These are phyloP conservation scores for Saitozyma sp. DNA, from an alignment of 768 basidiomycete species.

Conservation along the genomic window DNA sequence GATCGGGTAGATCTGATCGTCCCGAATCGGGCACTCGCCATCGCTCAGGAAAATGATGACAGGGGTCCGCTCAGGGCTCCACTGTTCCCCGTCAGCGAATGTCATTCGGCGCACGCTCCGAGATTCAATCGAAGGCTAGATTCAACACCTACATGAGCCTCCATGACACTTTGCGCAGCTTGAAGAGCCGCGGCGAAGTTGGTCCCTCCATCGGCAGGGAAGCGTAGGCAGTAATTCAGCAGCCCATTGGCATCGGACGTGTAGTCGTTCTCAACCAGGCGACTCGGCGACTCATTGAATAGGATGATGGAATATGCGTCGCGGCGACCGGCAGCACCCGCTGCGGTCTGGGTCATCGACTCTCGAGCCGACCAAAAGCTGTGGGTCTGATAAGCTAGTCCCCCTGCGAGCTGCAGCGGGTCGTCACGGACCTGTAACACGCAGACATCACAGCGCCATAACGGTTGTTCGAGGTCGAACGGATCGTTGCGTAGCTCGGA, in stretches of 20 bases:
- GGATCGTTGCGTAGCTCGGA: neutral
- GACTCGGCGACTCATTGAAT: constrained; percentile 1
- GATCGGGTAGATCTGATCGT: constrained; percentile 3
- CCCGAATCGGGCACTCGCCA: constrained; percentile 2
- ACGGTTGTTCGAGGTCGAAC: neutral
- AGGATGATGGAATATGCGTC: constrained; percentile 8
- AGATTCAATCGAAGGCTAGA: too few relatives aligned
- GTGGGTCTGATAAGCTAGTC: neutral
- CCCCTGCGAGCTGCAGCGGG: too few relatives aligned
- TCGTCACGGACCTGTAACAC: neutral
- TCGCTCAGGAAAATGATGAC: constrained; percentile 8
- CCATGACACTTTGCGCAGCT: neutral
- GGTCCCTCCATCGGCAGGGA: neutral
- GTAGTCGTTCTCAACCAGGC: neutral
- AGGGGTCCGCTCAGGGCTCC: neutral
- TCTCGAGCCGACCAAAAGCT: constrained; percentile 7
- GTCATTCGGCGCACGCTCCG: too few relatives aligned
- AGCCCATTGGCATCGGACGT: neutral
- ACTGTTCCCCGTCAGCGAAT: neutral
- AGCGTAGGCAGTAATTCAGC: neutral
- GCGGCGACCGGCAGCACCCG: neutral
- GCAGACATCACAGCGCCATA: constrained; percentile 3
- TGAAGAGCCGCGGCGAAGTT: neutral
- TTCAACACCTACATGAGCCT: too few relatives aligned
- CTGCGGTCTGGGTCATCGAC: neutral